A percentile compares a stretch with the other conserved stretches of the same genome.
These are phyloP conservation scores for Pseudogymnoascus sp. DNA, from an alignment of 2,329 filamentous ascomycete genomes.

Conservation along the genomic window DNA sequence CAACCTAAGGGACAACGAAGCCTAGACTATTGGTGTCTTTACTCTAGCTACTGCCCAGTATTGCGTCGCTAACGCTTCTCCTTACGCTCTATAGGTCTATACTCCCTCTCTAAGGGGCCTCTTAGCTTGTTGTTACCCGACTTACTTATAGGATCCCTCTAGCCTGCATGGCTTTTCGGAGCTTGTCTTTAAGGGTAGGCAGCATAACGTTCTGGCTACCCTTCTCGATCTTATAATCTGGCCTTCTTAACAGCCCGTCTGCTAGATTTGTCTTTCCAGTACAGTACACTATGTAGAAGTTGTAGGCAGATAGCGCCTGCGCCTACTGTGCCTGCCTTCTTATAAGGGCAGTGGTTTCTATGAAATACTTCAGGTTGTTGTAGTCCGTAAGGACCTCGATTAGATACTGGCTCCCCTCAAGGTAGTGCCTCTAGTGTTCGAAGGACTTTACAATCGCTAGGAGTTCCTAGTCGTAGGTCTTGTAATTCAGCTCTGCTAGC, in stretches of 20 bases:
- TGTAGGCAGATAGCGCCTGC: neutral
- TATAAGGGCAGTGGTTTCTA: neutral
- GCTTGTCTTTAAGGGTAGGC: neutral
- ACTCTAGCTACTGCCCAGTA: neutral
- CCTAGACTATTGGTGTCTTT: neutral
- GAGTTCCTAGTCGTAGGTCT: conserved; percentile 29
- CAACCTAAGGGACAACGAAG: neutral
- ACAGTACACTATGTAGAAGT: neutral
- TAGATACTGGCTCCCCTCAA: neutral
- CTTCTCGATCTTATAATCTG: neutral
- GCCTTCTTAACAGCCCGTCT: neutral
- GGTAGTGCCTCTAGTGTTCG: conserved; percentile 6
- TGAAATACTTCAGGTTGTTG: neutral
- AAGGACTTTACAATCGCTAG: conserved; percentile 23
- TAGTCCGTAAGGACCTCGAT: conserved; percentile 9
- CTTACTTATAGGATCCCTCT: neutral
- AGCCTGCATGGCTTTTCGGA: neutral
- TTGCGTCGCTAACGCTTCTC: too few relatives aligned
- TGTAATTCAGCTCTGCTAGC: conserved; percentile 25
- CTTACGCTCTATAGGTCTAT: too few relatives aligned
- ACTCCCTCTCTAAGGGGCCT: too few relatives aligned
- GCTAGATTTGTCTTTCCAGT: neutral
- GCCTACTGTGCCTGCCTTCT: neutral
- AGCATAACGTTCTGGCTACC: neutral
- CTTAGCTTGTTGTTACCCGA: neutral